Base-by-base conservation (phyloP, 805 yeast genomes). In the Metschnikowia colocasiae region DNA sequence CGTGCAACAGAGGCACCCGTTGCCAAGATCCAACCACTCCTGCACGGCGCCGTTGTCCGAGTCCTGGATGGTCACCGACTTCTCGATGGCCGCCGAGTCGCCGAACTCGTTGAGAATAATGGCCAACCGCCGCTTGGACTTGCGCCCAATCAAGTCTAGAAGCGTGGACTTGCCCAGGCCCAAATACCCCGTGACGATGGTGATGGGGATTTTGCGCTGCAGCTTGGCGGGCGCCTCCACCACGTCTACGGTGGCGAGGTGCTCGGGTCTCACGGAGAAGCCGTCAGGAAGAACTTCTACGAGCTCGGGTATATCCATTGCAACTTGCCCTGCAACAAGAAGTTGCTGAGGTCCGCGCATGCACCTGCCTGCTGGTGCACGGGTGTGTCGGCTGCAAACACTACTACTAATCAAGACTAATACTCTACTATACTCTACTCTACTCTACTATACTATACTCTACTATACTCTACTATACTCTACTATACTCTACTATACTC, bases 1-100 rank as follows among this genome's bases (percentile, higher is more conserved):
- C 0, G 98, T 87, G 60, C 99, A 94, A 62, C 99, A 94, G 33
- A 94, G 73, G 64, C 99, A 94, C 1, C 99, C 99, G 61, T 94
- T 94, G 1, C 97, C 98, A 29, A 94, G 71, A 62, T 94, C 99
- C 2, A 94, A 73, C 99, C 99, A 94, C 60, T 94, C 97, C 58
- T 90, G 87, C 43, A 87, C 84, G 2, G 81, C 69, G 30, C 61
- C 59, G 3, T 74, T 68, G 7, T 71, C 73, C 7, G 77, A 74
- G 27, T 76, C 79, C 46, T 75, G 70, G 8, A 92, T 82, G 0
- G 95, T 85, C 47, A 94, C 75, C 1, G 95, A 79, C 61, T 87
- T 86, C 63, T 94, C 99, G 52, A 94, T 90, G 41, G 83, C 95
- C 16, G 89, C 78, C 0, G 97, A 83, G 63, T 88, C 95, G 12